Percentiles rank a stretch among this genome's conserved stretches.
These are phyloP conservation scores for Liriodendron chinense DNA, from an alignment of 164 flowering plant genomes.

Conservation along the genomic window DNA sequence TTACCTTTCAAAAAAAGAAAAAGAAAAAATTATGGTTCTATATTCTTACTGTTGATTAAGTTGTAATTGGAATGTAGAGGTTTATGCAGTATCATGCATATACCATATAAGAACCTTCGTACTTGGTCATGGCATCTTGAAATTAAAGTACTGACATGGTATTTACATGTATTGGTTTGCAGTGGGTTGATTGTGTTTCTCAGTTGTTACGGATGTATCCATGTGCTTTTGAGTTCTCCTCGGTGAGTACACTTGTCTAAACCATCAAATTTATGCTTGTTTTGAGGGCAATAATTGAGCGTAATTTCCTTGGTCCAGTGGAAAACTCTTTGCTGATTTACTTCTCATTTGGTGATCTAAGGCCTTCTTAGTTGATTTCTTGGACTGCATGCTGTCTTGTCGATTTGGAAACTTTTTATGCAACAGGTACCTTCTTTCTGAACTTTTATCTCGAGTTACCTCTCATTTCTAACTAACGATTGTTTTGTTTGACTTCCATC, in stretches of 20 bases:
- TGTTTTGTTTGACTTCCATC: not conserved
- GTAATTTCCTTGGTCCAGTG: not conserved
- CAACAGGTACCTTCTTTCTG: constrained; percentile 61
- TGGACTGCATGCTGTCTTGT: constrained; percentile 85
- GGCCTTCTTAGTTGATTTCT: constrained; percentile 86
- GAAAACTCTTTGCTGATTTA: constrained; percentile 8
- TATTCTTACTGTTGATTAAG: no score
- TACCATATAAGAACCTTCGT: not conserved
- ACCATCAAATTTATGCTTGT: not conserved
- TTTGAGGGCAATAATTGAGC: not conserved
- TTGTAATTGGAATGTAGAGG: no score
- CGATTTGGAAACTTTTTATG: constrained; percentile 98
- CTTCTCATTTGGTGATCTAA: constrained; percentile 25
- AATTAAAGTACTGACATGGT: constrained; percentile 9
- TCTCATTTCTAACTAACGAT: not conserved
- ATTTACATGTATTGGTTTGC: constrained; percentile 23
- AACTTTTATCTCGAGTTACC: not conserved
- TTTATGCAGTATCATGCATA: not conserved
- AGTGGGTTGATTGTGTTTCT: constrained; percentile 99
- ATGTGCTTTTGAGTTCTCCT: constrained; percentile 92
- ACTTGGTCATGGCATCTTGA: not conserved
- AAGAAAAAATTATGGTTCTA: no score
- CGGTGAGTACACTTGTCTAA: constrained; percentile 45
- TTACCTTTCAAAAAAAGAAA: no score
- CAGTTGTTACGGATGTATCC: constrained; percentile 96